Percentiles rank a stretch among this genome's conserved stretches.
These are phyloP conservation scores for Exophiala mesophila DNA, from an alignment of 2,329 filamentous ascomycete species.

Conservation along the genomic window DNA sequence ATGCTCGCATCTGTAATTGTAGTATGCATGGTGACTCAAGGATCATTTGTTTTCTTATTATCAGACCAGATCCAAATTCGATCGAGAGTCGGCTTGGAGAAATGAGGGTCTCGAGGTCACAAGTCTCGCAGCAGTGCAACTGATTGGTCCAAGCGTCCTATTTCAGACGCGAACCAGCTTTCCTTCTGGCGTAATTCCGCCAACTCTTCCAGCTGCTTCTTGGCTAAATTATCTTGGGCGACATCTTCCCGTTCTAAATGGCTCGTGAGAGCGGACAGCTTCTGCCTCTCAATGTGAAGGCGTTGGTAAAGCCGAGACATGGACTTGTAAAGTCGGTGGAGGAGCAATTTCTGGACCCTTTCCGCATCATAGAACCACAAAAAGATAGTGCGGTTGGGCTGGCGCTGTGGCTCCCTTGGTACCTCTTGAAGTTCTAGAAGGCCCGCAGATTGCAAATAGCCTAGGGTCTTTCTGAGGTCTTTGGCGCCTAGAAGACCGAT, in stretches of 20 bases:
- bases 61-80: no score
- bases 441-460: conserved; percentile 78
- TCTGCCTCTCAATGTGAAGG: conserved; percentile 67
- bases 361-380: conserved; percentile 86
- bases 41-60: no score
- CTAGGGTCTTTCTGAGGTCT: conserved; percentile 78
- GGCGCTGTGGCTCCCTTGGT: conserved; percentile 76
- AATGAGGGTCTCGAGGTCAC: conserved; percentile 35
- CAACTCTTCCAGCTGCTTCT: conserved; percentile 66
- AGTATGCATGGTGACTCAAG: no score
- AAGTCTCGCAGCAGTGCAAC: conserved; percentile 79
- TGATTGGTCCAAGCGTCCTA: conserved; percentile 76
- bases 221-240: conserved; percentile 72
- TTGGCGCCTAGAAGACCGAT: conserved; percentile 78
- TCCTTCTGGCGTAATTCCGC: conserved; percentile 59
- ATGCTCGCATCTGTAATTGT: no score
- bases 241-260: conserved; percentile 85
- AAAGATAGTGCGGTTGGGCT: conserved; percentile 79
- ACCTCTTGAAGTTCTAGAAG: conserved; percentile 92
- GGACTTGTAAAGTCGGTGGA: conserved; percentile 81
- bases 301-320: conserved; percentile 84
- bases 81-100: no score
- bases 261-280: conserved; percentile 66
- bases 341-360: conserved; percentile 62
- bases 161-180: conserved; percentile 70